A percentile compares a stretch with the other conserved stretches of the same genome.
Conservation (phyloP, 2,329 filamentous ascomycete species). For the Fusarium secorum region DNA sequence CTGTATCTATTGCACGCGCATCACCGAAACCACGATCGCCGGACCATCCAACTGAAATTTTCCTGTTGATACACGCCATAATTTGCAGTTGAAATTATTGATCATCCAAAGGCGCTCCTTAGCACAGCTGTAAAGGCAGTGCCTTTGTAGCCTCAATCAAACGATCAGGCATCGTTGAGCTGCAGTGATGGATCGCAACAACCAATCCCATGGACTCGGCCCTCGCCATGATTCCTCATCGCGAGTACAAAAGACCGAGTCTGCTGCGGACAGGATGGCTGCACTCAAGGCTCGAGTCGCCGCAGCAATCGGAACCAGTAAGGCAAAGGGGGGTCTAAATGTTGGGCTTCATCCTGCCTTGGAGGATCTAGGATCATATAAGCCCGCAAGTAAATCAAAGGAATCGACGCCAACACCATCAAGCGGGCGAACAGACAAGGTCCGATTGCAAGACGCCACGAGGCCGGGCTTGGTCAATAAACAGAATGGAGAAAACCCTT, state of each 20-base stretch:
- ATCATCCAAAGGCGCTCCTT: neutral
- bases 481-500: slow-evolving; percentile 68
- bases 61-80: neutral
- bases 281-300: slow-evolving; percentile 82
- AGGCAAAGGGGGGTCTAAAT: slow-evolving; percentile 72
- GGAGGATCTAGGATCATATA: slow-evolving; percentile 61
- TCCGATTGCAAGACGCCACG: slow-evolving; percentile 23
- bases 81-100: neutral
- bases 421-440: slow-evolving; percentile 22
- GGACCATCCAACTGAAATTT: neutral
- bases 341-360: slow-evolving; percentile 82
- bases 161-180: neutral
- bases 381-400: slow-evolving; percentile 51
- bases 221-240: slow-evolving; percentile 64
- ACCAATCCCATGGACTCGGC: slow-evolving; percentile 60
- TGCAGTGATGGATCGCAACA: slow-evolving; percentile 59
- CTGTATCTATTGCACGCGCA: neutral
- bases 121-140: neutral
- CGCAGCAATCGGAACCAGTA: slow-evolving; percentile 71
- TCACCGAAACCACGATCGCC: neutral
- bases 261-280: slow-evolving; percentile 72
- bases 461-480: slow-evolving; percentile 30
- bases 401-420: slow-evolving; percentile 35
- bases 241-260: slow-evolving; percentile 63
- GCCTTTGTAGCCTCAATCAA: neutral